phyloP scores from a whole-genome alignment of 306 rosid genomes.

The Pueraria montana region DNA sequence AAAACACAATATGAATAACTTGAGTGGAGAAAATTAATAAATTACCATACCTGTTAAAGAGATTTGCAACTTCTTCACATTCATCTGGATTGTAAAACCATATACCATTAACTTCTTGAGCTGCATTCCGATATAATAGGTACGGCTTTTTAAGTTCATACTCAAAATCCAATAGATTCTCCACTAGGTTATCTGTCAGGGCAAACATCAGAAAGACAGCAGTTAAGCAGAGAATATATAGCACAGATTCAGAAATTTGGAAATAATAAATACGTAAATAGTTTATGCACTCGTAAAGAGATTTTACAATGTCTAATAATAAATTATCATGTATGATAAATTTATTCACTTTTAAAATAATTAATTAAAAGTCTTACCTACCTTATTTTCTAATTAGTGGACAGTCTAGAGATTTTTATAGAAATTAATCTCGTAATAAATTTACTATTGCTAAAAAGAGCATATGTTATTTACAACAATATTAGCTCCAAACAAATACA shows the following conservation, averaged over 20 bases:
- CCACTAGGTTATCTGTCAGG: slow-evolving; percentile 87
- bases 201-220: slow-evolving; percentile 43
- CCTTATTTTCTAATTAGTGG: not conserved
- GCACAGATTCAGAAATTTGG: slow-evolving; percentile 29
- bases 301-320: not conserved
- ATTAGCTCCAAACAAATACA: slow-evolving; percentile 5
- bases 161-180: slow-evolving; percentile 95
- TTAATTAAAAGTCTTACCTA: too few species aligned
- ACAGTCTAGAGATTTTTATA: too few species aligned
- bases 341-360: too few species aligned
- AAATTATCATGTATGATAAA: too few species aligned
- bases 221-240: slow-evolving; percentile 32
- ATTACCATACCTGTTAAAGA: slow-evolving; percentile 73
- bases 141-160: slow-evolving; percentile 92
- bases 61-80: slow-evolving; percentile 95
- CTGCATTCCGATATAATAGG: slow-evolving; percentile 86
- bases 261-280: not conserved
- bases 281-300: not conserved
- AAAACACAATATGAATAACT: slow-evolving; percentile 30
- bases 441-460: not conserved
- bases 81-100: slow-evolving; percentile 97
- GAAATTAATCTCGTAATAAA: not conserved
- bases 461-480: not conserved
- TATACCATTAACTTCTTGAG: slow-evolving; percentile 97
- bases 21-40: not conserved